Conservation (phyloP, 2,329 filamentous ascomycete species). For the Xylaria sp. region DNA sequence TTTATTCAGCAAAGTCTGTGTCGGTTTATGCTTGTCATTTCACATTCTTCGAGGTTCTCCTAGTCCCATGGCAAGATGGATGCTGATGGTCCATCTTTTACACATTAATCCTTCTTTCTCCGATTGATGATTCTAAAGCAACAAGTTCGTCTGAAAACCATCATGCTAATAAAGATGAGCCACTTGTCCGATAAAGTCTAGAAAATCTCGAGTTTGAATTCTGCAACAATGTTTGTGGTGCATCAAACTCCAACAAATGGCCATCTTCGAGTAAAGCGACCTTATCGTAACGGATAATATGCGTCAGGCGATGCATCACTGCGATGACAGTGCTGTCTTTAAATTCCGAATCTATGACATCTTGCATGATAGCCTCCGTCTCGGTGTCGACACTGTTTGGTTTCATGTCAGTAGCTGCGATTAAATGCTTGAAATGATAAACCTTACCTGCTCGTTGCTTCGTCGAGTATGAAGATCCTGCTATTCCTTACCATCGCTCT, state of each 20-base stretch:
- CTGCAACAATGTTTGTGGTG: constrained; percentile 34
- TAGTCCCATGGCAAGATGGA: constrained; percentile 29
- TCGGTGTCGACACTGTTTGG: constrained; percentile 39
- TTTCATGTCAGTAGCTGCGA: constrained; percentile 23
- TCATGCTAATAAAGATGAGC: constrained; percentile 27
- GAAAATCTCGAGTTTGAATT: constrained; percentile 31
- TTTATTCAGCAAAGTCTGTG: constrained; percentile 32
- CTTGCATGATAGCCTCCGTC: constrained; percentile 42
- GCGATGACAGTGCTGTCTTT: constrained; percentile 40
- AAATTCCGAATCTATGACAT: constrained; percentile 43
- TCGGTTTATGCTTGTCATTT: constrained; percentile 29
- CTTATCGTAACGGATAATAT: constrained; percentile 38
- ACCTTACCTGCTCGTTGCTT: constrained; percentile 43
- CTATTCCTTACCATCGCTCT: constrained; percentile 39
- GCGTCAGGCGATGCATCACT: constrained; percentile 40
- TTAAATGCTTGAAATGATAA: constrained; percentile 28
- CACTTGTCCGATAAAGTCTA: constrained; percentile 28
- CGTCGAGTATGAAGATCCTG: constrained; percentile 41
- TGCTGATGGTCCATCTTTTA: constrained; percentile 27
- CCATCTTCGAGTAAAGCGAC: constrained; percentile 39
- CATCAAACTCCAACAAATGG: constrained; percentile 34
- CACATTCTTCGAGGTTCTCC: constrained; percentile 28
- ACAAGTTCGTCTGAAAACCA: constrained; percentile 29
- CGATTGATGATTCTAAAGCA: constrained; percentile 29
- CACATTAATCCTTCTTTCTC: constrained; percentile 27